These are phyloP conservation scores for Pilasporangium apinafurcum DNA, from an alignment of 352 stramenopile species.

Conservation along the genomic window DNA sequence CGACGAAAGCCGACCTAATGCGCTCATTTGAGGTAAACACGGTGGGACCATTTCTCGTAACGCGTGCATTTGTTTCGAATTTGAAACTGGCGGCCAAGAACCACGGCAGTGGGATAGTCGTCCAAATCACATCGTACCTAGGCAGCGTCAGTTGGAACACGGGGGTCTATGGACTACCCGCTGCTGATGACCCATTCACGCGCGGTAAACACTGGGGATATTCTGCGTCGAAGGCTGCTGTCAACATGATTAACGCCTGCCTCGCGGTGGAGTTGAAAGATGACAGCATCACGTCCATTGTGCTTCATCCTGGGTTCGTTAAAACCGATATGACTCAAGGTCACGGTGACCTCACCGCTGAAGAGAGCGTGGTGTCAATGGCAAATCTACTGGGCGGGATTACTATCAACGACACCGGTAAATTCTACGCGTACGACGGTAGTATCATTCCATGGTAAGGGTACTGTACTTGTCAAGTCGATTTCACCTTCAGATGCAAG, in stretches of 20 bases:
- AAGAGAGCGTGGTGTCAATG: background rate
- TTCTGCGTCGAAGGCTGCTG: slow-evolving; percentile 38
- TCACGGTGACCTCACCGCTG: background rate
- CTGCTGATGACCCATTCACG: no score
- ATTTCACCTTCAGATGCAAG: no score
- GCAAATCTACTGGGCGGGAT: background rate
- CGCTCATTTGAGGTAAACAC: slow-evolving; percentile 32
- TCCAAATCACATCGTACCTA: slow-evolving; percentile 15
- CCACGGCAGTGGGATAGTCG: slow-evolving; percentile 9
- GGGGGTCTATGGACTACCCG: no score
- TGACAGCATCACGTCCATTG: slow-evolving; percentile 16
- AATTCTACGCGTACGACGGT: no score
- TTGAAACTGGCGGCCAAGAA: slow-evolving; percentile 4
- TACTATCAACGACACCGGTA: background rate
- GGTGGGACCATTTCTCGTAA: slow-evolving; percentile 23
- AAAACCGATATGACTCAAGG: background rate
- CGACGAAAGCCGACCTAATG: slow-evolving; percentile 10
- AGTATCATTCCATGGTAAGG: no score
- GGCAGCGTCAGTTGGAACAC: no score
- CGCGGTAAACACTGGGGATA: slow-evolving; percentile 33
- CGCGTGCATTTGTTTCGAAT: slow-evolving; percentile 14
- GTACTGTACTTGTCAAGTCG: no score
- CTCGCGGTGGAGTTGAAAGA: slow-evolving; percentile 20
- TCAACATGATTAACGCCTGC: slow-evolving; percentile 38
- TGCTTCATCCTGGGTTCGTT: slow-evolving; percentile 30